Evolutionary conservation across 441 rosid genomes (phyloP), one percentile per base, ranked within the genome.

Genomic region (Gossypium schwendimanii): DNA sequence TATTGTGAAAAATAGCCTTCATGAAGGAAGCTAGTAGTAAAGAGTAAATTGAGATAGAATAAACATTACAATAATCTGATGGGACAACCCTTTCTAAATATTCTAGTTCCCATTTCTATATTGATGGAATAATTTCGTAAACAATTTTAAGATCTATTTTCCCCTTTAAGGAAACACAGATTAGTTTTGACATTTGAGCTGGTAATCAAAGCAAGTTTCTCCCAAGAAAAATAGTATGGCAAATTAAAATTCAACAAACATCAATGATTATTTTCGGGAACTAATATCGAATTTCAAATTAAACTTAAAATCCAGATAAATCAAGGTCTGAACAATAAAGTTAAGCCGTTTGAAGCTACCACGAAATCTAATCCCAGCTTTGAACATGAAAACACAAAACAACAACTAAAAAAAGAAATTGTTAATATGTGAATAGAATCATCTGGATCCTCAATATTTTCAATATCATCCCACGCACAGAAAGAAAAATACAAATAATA

Each of bases 401-500:
- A 15, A 6, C 23, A 55, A 55, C n/a, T 18, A 24, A 58, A 58
- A 55, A 21, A 21, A 21, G 36, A 58, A 58, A 58, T 36, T 23
- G 20, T 2, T 11, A 94, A 92, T 63, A 84, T 87, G 79, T 92
- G 98, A 77, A 88, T 12, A 1, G 97, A 91, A 76, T 91, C 98
- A 81, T 94, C 97, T 39, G 75, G 72, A 68, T 84, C 91, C 41
- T 86, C 96, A 9, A 36, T 36, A 36, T 36, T 36, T 36, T 36
- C 59, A 10, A 9, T 71, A 65, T 73, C 81, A 7, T 84, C 41
- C 52, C 53, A 33, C 0, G 4, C 45, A 10, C 59, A n/a, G 10
- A 20, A 20, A 67, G 33, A 14, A 72, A 53, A 28, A 36, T 8
- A 8, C 0, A n/a, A 2, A 59, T 41, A 4, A 11, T 31, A 6